Conservation (phyloP, 1,139 yeast species). For the Yamadazyma mexicana region DNA sequence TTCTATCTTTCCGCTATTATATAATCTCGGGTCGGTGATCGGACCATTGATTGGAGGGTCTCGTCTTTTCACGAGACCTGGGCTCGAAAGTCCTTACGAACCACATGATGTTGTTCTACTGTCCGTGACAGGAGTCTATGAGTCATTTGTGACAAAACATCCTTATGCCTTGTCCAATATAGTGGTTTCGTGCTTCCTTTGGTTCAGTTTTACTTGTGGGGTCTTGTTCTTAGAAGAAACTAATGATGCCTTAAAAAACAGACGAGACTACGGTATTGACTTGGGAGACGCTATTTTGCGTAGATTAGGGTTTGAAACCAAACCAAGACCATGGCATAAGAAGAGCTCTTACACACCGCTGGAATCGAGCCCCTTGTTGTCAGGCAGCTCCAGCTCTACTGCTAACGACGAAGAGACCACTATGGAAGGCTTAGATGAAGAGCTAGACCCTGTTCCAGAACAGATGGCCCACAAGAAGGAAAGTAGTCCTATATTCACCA, state of each 20-base stretch:
- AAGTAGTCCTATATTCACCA: constrained; percentile 7
- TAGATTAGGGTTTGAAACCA: constrained; percentile 28
- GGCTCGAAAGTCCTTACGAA: constrained; percentile 11
- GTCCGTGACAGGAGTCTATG: background rate
- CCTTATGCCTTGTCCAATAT: constrained; percentile 65
- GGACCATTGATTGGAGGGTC: constrained; percentile 56
- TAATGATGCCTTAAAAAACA: constrained; percentile 39
- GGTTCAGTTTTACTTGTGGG: constrained; percentile 38
- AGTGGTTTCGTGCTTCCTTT: constrained; percentile 46
- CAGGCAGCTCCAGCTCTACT: background rate
- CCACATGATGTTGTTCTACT: background rate
- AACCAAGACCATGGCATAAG: constrained; percentile 13
- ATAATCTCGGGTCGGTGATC: constrained; percentile 52
- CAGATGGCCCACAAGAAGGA: background rate
- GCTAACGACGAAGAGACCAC: background rate
- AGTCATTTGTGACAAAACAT: constrained; percentile 17
- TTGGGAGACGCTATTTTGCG: constrained; percentile 47
- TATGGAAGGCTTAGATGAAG: constrained; percentile 3
- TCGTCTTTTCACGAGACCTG: constrained; percentile 29
- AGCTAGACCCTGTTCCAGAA: constrained; percentile 2
- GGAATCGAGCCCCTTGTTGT: constrained; percentile 9
- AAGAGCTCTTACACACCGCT: background rate
- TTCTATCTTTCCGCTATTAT: constrained; percentile 56
- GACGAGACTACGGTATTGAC: constrained; percentile 51
- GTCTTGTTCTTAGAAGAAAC: constrained; percentile 63